Conservation (phyloP, 148 eudicot genomes). For the Vaccinium myrtillus region DNA sequence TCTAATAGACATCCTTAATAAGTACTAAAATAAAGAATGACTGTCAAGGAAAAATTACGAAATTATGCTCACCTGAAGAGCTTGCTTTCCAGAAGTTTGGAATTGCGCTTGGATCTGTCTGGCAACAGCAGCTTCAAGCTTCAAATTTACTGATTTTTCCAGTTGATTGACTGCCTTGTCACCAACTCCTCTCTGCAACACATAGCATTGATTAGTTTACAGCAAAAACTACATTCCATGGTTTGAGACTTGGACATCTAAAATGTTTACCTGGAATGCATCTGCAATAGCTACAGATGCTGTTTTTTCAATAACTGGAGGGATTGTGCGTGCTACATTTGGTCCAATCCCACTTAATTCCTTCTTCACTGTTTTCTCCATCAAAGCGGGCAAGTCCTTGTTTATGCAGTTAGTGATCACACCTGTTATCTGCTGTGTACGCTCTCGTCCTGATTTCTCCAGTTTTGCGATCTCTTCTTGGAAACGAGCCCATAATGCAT, state of each 20-base stretch:
- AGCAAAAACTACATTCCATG: background rate
- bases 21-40: background rate
- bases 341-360: slow-evolving; percentile 66
- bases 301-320: slow-evolving; percentile 72
- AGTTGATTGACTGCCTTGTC: slow-evolving; percentile 89
- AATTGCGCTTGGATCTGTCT: slow-evolving; percentile 88
- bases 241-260: slow-evolving; percentile 2
- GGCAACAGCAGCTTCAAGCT: slow-evolving; percentile 74
- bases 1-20: background rate
- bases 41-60: background rate
- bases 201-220: slow-evolving; percentile 19
- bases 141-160: slow-evolving; percentile 71
- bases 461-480: slow-evolving; percentile 73
- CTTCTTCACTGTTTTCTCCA: slow-evolving; percentile 81
- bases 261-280: slow-evolving; percentile 70
- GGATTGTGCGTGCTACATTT: slow-evolving; percentile 68
- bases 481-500: slow-evolving; percentile 85
- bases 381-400: slow-evolving; percentile 57
- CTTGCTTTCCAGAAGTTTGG: slow-evolving; percentile 92
- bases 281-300: slow-evolving; percentile 64
- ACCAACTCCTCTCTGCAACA: slow-evolving; percentile 74
- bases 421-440: slow-evolving; percentile 58
- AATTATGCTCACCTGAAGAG: slow-evolving; percentile 63
- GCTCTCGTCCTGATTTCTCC: slow-evolving; percentile 70
- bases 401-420: slow-evolving; percentile 49